Base-by-base conservation (phyloP, 2,329 filamentous ascomycete genomes). In the Rutstroemia sp. region DNA sequence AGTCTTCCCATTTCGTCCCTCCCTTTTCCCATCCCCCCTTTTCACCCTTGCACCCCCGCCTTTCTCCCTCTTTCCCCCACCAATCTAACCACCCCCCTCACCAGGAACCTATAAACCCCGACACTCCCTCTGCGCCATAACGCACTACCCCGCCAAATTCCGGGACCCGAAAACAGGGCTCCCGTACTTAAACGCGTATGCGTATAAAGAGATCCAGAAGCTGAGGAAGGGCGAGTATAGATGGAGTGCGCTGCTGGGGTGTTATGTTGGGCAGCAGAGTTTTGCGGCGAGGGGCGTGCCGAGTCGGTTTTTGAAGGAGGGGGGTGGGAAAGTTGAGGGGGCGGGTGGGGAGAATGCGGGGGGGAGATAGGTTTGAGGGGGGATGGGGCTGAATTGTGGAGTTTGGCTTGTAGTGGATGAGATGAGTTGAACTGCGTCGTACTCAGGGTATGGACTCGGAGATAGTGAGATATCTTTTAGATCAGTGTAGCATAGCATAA, bases 111-210 rank as follows among this genome's bases (percentile, higher is more conserved):
- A 41, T 50, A 65, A 59, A 58, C 59, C 49, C 48, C 21, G 63
- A 58, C 56, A 12, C 10, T 12, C 52, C 37, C 52, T 86, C 34
- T 99, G 94, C 70, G 86, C 85, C 49, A 92, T 97, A 68, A 96
- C 90, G 1, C 87, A 86, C 65, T 81, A 86, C 53, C 82, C 86
- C 4, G 94, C 92, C 12, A 83, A 83, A 54, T 97, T 95, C 71
- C 82, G 85, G 23, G 94, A 99, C 70, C 89, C 91, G 0, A 80
- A 82, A 63, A 97, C 92, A 0, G 88, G 89, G 0, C 78, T 97
- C 16, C 83, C 86, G 0, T 99, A 92, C 72, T 80, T 83, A 61
- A 92, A 92, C 68, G 76, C 83, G 45, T 81, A 86, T 60, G 92
- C 91, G 0, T 96, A 91, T 73, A 83, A 83, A 64, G 85, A 95